Conservation (phyloP, 352 stramenopile species). For the Globisporangium megalacanthum region DNA sequence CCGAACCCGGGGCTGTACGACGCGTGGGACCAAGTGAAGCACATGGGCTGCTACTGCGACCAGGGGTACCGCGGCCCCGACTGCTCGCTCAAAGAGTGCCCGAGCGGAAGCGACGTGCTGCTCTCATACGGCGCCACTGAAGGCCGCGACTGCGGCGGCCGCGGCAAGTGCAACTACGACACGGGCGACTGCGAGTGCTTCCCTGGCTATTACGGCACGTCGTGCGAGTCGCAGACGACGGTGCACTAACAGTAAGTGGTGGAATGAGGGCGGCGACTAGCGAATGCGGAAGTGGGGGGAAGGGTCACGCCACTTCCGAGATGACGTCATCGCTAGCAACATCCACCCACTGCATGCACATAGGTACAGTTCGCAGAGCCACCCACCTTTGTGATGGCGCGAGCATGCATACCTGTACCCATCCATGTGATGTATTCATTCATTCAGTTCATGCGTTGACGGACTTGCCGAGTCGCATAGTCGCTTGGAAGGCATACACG, state of each 20-base stretch:
- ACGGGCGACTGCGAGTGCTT: slow-evolving; percentile 94
- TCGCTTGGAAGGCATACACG: no score
- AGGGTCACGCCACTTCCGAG: no score
- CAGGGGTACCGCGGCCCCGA: slow-evolving; percentile 92
- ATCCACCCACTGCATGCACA: no score
- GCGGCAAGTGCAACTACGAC: slow-evolving; percentile 94
- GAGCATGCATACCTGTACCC: neutral
- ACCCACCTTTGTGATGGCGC: no score
- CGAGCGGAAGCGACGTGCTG: slow-evolving; percentile 88
- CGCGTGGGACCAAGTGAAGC: slow-evolving; percentile 91
- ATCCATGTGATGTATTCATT: neutral
- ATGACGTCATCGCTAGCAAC: no score
- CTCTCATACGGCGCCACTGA: slow-evolving; percentile 69
- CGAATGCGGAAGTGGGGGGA: no score
- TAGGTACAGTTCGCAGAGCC: no score
- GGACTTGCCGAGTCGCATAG: no score
- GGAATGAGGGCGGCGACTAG: neutral
- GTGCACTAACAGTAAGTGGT: slow-evolving; percentile 43
- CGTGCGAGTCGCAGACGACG: slow-evolving; percentile 81
- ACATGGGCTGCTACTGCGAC: slow-evolving; percentile 95
- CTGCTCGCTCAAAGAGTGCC: slow-evolving; percentile 95
- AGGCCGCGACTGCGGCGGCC: slow-evolving; percentile 89
- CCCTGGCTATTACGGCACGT: slow-evolving; percentile 92
- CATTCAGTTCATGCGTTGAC: neutral
- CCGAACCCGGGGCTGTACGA: slow-evolving; percentile 23